phyloP scores from a whole-genome alignment of 2,329 filamentous ascomycete species.

The Colletotrichum sansevieriae region DNA sequence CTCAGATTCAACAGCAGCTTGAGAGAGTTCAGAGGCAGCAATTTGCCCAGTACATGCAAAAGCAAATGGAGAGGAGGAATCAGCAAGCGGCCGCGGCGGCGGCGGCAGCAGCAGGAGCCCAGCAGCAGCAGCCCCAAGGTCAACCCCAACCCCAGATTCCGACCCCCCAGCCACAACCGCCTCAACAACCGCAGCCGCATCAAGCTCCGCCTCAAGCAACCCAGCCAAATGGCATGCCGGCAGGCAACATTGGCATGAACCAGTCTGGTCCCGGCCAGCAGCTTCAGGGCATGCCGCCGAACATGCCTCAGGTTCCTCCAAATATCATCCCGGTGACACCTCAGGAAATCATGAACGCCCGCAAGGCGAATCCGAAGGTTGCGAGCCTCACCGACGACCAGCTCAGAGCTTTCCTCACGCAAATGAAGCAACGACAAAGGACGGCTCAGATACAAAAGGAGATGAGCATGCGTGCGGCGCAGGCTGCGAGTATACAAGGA shows the following conservation, averaged over 20 bases:
- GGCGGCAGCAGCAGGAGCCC: slow-evolving; percentile 45
- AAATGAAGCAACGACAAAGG: slow-evolving; percentile 37
- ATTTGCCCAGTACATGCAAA: slow-evolving; percentile 49
- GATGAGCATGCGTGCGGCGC: slow-evolving; percentile 37
- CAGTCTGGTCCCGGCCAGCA: slow-evolving; percentile 34
- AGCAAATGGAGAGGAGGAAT: slow-evolving; percentile 39
- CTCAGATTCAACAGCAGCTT: slow-evolving; percentile 51
- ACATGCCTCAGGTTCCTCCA: slow-evolving; percentile 42
- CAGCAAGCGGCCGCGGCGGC: slow-evolving; percentile 43
- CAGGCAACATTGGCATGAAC: slow-evolving; percentile 11
- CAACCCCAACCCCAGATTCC: slow-evolving; percentile 44
- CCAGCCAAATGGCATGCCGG: slow-evolving; percentile 40
- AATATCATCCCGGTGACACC: slow-evolving; percentile 44
- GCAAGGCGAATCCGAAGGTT: slow-evolving; percentile 44
- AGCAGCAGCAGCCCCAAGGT: slow-evolving; percentile 47
- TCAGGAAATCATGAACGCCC: slow-evolving; percentile 46
- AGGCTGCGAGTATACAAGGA: slow-evolving; percentile 20
- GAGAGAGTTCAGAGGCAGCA: slow-evolving; percentile 54
- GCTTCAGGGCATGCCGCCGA: slow-evolving; percentile 42
- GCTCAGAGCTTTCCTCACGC: slow-evolving; percentile 39
- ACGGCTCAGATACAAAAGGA: slow-evolving; percentile 40
- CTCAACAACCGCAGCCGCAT: slow-evolving; percentile 41
- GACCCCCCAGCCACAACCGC: slow-evolving; percentile 38
- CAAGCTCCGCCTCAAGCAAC: slow-evolving; percentile 40
- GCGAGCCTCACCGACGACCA: slow-evolving; percentile 44